phyloP scores from a whole-genome alignment of 345 rosid species.

The Euclidium syriacum region DNA sequence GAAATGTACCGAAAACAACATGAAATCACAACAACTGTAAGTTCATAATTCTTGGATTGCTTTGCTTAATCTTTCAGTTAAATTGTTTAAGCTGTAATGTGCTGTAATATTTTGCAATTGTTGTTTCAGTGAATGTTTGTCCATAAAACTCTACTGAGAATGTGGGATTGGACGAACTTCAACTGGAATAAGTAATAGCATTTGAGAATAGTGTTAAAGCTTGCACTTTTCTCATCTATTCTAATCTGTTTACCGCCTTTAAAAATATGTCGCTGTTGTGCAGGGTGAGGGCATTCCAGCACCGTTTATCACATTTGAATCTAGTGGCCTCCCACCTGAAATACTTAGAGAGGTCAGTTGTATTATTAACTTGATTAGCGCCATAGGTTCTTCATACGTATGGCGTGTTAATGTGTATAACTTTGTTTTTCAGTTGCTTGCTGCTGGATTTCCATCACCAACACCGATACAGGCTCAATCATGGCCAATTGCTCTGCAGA shows the following conservation, averaged over 20 bases:
- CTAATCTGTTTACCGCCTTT: background rate
- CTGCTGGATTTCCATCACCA: conserved; percentile 86
- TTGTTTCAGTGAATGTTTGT: conserved; percentile 40
- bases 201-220: conserved; percentile 28
- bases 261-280: conserved; percentile 20
- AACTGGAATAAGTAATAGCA: conserved; percentile 38
- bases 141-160: conserved; percentile 34
- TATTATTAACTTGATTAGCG: background rate
- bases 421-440: conserved; percentile 53
- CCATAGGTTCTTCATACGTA: background rate
- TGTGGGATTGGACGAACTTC: conserved; percentile 34
- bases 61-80: background rate
- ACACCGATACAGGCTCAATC: conserved; percentile 99
- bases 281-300: conserved; percentile 94
- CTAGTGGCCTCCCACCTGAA: conserved; percentile 88
- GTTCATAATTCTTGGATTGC: conserved; percentile 24
- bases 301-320: conserved; percentile 92
- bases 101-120: conserved; percentile 31
- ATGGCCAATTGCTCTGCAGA: conserved; percentile 92
- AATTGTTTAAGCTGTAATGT: conserved; percentile 5
- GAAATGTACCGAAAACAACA: conserved; percentile 76
- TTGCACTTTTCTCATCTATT: conserved; percentile 18
- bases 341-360: conserved; percentile 77
- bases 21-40: conserved; percentile 82
- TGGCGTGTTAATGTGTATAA: conserved; percentile 1